These are phyloP conservation scores for Trichoderma oligosporum DNA, from an alignment of 2,329 filamentous ascomycete species.

Conservation along the genomic window DNA sequence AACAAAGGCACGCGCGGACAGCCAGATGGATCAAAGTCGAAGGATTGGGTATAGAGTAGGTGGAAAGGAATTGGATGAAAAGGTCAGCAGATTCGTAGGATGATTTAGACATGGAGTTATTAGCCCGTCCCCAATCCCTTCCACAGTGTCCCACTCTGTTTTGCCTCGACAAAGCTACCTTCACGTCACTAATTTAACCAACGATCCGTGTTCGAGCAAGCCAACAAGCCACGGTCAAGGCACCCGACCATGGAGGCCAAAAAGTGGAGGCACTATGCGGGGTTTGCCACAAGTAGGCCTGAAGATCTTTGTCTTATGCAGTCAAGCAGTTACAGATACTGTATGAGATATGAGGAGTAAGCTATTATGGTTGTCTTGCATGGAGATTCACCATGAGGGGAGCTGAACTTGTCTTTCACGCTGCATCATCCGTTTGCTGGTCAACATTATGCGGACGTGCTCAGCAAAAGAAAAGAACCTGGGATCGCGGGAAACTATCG, in stretches of 20 bases:
- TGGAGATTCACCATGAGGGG: neutral
- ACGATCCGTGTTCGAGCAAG: constrained; percentile 9
- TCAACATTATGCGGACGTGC: no score
- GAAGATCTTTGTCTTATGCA: constrained; percentile 9
- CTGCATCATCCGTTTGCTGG: neutral
- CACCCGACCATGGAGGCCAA: constrained; percentile 11
- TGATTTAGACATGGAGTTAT: constrained; percentile 5
- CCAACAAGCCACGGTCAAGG: constrained; percentile 14
- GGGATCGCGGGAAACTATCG: no score
- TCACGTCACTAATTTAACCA: constrained; percentile 10
- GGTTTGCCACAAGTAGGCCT: constrained; percentile 12
- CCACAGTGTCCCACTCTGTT: constrained; percentile 15
- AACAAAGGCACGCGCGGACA: no score
- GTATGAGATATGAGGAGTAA: no score
- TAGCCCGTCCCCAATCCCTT: constrained; percentile 7
- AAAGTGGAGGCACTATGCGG: constrained; percentile 13
- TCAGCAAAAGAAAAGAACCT: no score
- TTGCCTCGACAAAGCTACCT: constrained; percentile 10
- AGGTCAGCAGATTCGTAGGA: constrained; percentile 14
- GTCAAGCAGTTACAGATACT: no score
- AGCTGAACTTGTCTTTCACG: neutral
- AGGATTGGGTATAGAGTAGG: neutral
- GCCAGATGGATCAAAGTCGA: neutral
- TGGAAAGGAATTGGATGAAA: neutral
- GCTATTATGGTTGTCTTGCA: neutral